phyloP scores from a whole-genome alignment of 129 eudicot species.

The Tanacetum coccineum region DNA sequence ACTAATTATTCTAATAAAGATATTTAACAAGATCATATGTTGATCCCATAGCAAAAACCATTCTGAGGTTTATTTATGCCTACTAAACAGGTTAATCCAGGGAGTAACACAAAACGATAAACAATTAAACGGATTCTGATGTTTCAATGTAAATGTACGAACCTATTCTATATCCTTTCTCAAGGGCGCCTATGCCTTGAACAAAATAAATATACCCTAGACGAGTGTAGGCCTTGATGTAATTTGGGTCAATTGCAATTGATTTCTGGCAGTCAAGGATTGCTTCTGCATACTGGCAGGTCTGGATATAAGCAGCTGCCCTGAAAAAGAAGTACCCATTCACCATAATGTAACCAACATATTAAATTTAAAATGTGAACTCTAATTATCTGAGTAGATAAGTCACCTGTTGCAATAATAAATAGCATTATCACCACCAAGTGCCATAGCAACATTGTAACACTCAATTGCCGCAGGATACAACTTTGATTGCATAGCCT shows the following conservation, averaged over 20 bases:
- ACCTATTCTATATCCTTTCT: slow-evolving; percentile 76
- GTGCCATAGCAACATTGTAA: slow-evolving; percentile 74
- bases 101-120: neutral
- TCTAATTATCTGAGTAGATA: slow-evolving; percentile 8
- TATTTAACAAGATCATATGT: neutral
- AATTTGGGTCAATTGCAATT: slow-evolving; percentile 75
- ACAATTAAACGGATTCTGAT: neutral
- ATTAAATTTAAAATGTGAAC: neutral
- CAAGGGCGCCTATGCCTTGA: slow-evolving; percentile 80
- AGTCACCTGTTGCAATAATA: slow-evolving; percentile 87
- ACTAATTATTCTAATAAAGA: neutral
- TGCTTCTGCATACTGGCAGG: slow-evolving; percentile 56
- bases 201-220: slow-evolving; percentile 81
- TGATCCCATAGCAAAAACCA: slow-evolving; percentile 3
- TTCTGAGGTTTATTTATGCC: neutral
- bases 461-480: slow-evolving; percentile 70
- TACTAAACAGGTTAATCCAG: too few species aligned
- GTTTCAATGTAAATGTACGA: slow-evolving; percentile 13
- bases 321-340: slow-evolving; percentile 29
- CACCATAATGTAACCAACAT: slow-evolving; percentile 6
- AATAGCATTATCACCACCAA: slow-evolving; percentile 68
- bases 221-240: slow-evolving; percentile 94
- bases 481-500: slow-evolving; percentile 67
- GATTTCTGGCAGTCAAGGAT: slow-evolving; percentile 62
- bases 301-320: slow-evolving; percentile 91